A percentile compares a stretch with the other conserved stretches of the same genome.
Conservation (phyloP, 2,329 filamentous ascomycete genomes). For the Rhynchosporium graminicola region DNA sequence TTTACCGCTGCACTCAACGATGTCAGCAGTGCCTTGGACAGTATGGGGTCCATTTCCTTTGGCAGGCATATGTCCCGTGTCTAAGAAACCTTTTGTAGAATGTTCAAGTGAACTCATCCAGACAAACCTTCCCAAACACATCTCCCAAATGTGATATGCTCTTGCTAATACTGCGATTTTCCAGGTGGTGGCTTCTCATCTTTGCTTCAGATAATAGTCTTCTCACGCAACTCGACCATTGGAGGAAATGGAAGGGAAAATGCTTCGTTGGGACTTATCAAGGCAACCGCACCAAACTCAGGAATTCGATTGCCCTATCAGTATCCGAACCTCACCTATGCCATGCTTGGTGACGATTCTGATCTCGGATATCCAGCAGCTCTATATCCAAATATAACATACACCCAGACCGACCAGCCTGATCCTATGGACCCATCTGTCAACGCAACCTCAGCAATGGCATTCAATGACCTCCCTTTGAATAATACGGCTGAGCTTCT, state of each 20-base stretch:
- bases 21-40: constrained; percentile 64
- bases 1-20: constrained; percentile 66
- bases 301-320: constrained; percentile 62
- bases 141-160: neutral
- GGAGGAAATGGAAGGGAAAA: constrained; percentile 30
- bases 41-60: neutral
- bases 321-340: constrained; percentile 54
- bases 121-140: neutral
- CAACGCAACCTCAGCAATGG: constrained; percentile 31
- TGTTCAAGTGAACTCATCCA: neutral
- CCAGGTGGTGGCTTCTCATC: constrained; percentile 51
- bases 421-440: constrained; percentile 35
- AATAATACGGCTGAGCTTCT: constrained; percentile 60
- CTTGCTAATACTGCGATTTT: neutral
- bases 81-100: neutral
- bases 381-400: constrained; percentile 80
- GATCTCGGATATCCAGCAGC: constrained; percentile 67
- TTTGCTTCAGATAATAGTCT: constrained; percentile 73
- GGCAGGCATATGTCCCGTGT: neutral
- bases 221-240: constrained; percentile 66
- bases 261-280: constrained; percentile 55
- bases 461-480: constrained; percentile 42
- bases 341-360: constrained; percentile 60
- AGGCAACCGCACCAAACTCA: constrained; percentile 57
- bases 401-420: constrained; percentile 41